A percentile compares a stretch with the other conserved stretches of the same genome.
phyloP scores from a whole-genome alignment of 805 yeast genomes.

The Sugiyamaella qingdaonensis region DNA sequence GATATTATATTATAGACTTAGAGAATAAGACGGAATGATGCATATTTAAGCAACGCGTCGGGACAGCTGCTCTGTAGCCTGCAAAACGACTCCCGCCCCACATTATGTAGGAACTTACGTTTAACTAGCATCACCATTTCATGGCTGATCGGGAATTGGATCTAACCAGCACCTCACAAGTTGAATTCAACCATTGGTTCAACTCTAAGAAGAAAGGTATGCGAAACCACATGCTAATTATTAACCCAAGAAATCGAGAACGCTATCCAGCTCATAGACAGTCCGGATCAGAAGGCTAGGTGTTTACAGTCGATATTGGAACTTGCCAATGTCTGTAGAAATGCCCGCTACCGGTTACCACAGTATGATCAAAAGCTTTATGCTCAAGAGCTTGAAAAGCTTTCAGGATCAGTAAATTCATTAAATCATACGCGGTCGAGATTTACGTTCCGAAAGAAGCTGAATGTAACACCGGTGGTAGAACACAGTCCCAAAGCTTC shows the following conservation, averaged over 20 bases:
- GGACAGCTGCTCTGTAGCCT: too few species aligned
- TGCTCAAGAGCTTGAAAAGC: conserved; percentile 9
- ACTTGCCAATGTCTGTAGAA: conserved; percentile 15
- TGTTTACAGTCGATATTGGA: conserved; percentile 11
- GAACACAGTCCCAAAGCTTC: not conserved
- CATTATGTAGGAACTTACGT: too few species aligned
- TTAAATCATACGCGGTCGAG: not conserved
- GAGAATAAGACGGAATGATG: not conserved
- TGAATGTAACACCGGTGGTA: not conserved
- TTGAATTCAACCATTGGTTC: conserved; percentile 18
- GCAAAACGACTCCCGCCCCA: too few species aligned
- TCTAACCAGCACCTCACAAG: not conserved
- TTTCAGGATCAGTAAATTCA: conserved; percentile 3
- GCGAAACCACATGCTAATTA: not conserved
- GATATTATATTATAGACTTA: not conserved
- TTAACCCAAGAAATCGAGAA: conserved; percentile 1
- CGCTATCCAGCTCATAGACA: not conserved
- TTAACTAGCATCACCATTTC: too few species aligned
- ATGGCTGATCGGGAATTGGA: not conserved
- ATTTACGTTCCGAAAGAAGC: not conserved
- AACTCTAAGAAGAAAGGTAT: conserved; percentile 1
- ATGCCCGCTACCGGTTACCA: conserved; percentile 13
- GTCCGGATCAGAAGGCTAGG: not conserved
- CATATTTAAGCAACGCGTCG: too few species aligned
- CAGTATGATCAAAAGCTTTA: conserved; percentile 20